These are phyloP conservation scores for Candida sojae DNA, from an alignment of 1,139 yeast genomes.

Conservation along the genomic window DNA sequence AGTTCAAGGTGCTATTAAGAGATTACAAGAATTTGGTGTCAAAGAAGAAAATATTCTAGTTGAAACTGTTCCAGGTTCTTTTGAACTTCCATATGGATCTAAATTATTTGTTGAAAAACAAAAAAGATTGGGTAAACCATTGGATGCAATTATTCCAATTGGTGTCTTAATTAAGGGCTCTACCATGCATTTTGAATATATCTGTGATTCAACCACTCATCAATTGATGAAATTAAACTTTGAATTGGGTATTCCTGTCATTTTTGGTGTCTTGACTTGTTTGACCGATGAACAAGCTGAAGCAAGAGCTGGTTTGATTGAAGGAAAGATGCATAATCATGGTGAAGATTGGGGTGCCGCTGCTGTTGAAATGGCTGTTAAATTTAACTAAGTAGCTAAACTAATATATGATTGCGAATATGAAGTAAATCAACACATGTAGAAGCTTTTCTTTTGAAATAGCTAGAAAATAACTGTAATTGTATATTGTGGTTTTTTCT, in stretches of 20 bases:
- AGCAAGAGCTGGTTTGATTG: constrained; percentile 86
- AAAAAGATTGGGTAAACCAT: constrained; percentile 44
- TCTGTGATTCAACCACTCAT: constrained; percentile 85
- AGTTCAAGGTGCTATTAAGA: constrained; percentile 72
- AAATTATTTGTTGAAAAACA: constrained; percentile 53
- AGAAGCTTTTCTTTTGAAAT: too few species aligned
- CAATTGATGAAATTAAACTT: constrained; percentile 84
- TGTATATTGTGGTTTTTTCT: too few species aligned
- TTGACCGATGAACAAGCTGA: constrained; percentile 92
- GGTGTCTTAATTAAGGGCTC: constrained; percentile 95
- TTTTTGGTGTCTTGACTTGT: constrained; percentile 92
- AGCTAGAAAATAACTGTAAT: too few species aligned
- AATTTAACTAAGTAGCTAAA: constrained; percentile 28
- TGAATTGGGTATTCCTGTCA: constrained; percentile 72
- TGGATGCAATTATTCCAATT: constrained; percentile 90
- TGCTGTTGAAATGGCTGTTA: constrained; percentile 92
- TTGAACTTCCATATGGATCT: constrained; percentile 86
- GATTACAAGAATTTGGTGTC: constrained; percentile 67
- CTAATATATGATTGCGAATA: not conserved
- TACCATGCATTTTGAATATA: constrained; percentile 97
- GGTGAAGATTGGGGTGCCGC: constrained; percentile 99
- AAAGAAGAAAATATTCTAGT: constrained; percentile 71
- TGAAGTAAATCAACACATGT: not conserved
- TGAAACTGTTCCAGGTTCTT: constrained; percentile 92
- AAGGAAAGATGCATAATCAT: constrained; percentile 82